Conservation (phyloP, 345 rosid species). For the Eucalyptus curtisii region DNA sequence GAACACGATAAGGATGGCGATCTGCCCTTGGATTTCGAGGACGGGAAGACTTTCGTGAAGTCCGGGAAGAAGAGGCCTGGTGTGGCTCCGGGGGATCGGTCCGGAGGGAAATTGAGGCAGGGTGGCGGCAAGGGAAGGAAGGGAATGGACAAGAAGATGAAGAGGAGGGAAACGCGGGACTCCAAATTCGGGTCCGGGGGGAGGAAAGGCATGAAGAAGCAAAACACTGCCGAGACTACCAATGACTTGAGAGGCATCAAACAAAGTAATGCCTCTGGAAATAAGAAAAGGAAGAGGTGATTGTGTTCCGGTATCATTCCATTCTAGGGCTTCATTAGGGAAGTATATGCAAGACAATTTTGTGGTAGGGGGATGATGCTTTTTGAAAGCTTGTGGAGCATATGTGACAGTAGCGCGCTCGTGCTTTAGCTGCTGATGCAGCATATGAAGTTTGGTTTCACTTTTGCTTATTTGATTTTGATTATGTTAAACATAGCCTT, state of each 20-base stretch:
- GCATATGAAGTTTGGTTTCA: neutral
- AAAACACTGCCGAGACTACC: constrained; percentile 5
- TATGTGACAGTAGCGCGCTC: neutral
- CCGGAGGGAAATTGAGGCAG: neutral
- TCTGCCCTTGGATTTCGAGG: constrained; percentile 48
- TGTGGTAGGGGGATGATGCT: neutral
- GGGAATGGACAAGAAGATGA: neutral
- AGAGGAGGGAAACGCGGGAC: neutral
- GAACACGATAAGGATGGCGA: constrained; percentile 35
- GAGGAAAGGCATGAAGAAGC: constrained; percentile 10
- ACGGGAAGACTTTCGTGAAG: constrained; percentile 44
- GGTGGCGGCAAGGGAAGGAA: neutral
- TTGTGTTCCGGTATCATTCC: neutral
- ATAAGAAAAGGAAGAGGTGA: constrained; percentile 7
- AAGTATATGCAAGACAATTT: neutral
- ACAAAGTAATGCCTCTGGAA: neutral
- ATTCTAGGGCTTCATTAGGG: neutral
- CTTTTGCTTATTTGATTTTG: neutral
- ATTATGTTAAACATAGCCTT: neutral
- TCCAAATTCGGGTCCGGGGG: constrained; percentile 11
- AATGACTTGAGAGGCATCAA: neutral
- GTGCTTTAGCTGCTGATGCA: neutral
- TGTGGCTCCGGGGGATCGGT: constrained; percentile 6
- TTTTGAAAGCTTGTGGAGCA: neutral
- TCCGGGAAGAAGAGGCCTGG: constrained; percentile 57